Evolutionary conservation across 75 land plant genomes (phyloP).

Genomic region (Selaginella moellendorffii): DNA sequence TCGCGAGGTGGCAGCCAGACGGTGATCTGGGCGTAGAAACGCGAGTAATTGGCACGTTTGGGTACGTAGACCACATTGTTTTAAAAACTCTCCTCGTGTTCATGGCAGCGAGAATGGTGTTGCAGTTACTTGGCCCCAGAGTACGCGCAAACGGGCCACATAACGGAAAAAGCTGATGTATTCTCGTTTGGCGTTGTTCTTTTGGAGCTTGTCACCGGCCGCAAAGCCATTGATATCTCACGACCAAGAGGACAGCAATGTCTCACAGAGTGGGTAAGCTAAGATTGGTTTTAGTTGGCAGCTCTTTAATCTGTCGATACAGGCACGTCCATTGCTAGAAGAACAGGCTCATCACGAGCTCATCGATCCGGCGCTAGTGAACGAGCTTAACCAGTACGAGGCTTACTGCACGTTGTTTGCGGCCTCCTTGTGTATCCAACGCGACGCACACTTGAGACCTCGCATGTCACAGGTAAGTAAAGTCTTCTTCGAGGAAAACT

Average conservation of each 20-base stretch:
- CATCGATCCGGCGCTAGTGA: conserved; percentile 29
- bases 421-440: conserved; percentile 47
- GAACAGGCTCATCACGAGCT: conserved; percentile 14
- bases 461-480: conserved; percentile 54
- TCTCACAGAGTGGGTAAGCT: conserved; percentile 32
- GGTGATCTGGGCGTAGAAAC: conserved; percentile 34
- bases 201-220: conserved; percentile 62
- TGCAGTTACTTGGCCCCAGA: conserved; percentile 69
- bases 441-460: conserved; percentile 47
- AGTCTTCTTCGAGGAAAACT: background rate
- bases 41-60: conserved; percentile 41
- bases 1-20: conserved; percentile 57
- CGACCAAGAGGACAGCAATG: conserved; percentile 58
- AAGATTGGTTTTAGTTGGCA: no score
- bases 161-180: conserved; percentile 64
- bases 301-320: background rate
- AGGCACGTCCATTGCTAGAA: conserved; percentile 34
- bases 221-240: conserved; percentile 38
- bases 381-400: conserved; percentile 20
- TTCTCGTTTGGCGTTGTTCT: conserved; percentile 82
- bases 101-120: background rate
- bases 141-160: conserved; percentile 38
- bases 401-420: conserved; percentile 44
- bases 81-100: background rate
- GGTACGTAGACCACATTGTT: conserved; percentile 39